A percentile compares a stretch with the other conserved stretches of the same genome.
Evolutionary conservation across 768 basidiomycete genomes (phyloP).

Genomic region (Leccinellum luteum): DNA sequence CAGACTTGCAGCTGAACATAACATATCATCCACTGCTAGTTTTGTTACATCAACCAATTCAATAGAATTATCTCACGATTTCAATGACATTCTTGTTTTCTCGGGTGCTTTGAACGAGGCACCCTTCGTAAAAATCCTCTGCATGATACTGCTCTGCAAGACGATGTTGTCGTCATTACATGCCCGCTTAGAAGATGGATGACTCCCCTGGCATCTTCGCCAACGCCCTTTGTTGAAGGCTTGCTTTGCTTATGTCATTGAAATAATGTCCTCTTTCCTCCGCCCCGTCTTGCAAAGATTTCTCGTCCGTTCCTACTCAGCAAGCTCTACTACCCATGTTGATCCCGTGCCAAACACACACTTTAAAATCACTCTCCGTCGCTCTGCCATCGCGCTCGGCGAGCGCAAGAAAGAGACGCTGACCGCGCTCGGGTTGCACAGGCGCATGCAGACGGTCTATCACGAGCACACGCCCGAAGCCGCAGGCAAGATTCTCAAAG

Average conservation of each 20-base stretch:
- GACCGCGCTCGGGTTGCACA: slow-evolving; percentile 77
- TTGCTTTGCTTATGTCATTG: slow-evolving; percentile 36
- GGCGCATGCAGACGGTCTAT: slow-evolving; percentile 67
- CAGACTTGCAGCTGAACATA: neutral
- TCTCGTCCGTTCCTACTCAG: slow-evolving; percentile 12
- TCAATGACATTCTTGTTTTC: slow-evolving; percentile 57
- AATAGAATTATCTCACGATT: neutral
- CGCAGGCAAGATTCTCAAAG: slow-evolving; percentile 81
- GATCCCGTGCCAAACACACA: slow-evolving; percentile 52
- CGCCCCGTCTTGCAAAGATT: slow-evolving; percentile 5
- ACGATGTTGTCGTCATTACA: neutral
- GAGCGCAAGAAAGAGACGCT: slow-evolving; percentile 70
- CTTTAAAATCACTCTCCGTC: slow-evolving; percentile 85
- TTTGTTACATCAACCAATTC: neutral
- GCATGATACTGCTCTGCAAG: slow-evolving; percentile 42
- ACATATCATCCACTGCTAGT: neutral
- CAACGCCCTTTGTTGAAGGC: slow-evolving; percentile 59
- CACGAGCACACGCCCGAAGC: slow-evolving; percentile 68
- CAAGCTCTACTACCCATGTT: neutral
- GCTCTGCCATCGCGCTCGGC: slow-evolving; percentile 84
- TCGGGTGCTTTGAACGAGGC: slow-evolving; percentile 53
- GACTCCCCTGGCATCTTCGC: slow-evolving; percentile 51
- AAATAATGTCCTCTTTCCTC: slow-evolving; percentile 12
- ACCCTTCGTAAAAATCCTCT: slow-evolving; percentile 58
- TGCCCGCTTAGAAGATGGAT: neutral